A percentile compares a stretch with the other conserved stretches of the same genome.
Conservation (phyloP, 1,139 yeast genomes). For the Candida anutae region DNA sequence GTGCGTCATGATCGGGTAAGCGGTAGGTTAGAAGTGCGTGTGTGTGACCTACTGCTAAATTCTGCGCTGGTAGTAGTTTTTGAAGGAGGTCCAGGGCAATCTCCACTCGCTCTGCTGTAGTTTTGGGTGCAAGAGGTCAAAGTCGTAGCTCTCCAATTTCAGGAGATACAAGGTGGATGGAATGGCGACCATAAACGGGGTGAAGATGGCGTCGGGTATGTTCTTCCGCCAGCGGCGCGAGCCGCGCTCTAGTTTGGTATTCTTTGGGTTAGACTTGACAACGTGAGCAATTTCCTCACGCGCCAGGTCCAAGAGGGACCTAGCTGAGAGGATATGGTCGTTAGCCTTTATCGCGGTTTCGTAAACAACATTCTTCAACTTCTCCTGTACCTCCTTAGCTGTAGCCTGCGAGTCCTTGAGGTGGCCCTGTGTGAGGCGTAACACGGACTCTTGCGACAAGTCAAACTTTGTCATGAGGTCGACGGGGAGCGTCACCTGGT, state of each 20-base stretch:
- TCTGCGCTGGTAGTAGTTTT: constrained; percentile 38
- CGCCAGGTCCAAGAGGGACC: constrained; percentile 39
- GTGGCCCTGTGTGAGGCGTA: constrained; percentile 46
- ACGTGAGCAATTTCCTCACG: constrained; percentile 24
- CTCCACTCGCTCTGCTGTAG: constrained; percentile 60
- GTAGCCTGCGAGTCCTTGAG: constrained; percentile 11
- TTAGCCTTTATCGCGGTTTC: constrained; percentile 72
- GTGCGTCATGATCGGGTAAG: too few relatives aligned
- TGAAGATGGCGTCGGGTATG: constrained; percentile 58
- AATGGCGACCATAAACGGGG: constrained; percentile 60
- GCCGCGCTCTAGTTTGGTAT: constrained; percentile 23
- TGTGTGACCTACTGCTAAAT: too few relatives aligned
- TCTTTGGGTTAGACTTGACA: constrained; percentile 16
- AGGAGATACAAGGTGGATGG: constrained; percentile 61
- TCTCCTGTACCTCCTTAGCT: constrained; percentile 22
- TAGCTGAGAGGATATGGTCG: constrained; percentile 69
- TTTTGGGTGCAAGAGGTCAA: constrained; percentile 48
- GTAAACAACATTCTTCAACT: constrained; percentile 53
- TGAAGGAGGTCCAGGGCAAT: constrained; percentile 60
- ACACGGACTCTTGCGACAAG: constrained; percentile 58
- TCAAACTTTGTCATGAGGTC: constrained; percentile 48
- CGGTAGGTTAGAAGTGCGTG: too few relatives aligned
- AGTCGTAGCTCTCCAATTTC: constrained; percentile 54
- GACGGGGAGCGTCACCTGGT: constrained; percentile 54
- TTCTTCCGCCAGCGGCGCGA: constrained; percentile 34